Conservation (phyloP, 163 green algal genomes). For the Scenedesmus sp. region DNA sequence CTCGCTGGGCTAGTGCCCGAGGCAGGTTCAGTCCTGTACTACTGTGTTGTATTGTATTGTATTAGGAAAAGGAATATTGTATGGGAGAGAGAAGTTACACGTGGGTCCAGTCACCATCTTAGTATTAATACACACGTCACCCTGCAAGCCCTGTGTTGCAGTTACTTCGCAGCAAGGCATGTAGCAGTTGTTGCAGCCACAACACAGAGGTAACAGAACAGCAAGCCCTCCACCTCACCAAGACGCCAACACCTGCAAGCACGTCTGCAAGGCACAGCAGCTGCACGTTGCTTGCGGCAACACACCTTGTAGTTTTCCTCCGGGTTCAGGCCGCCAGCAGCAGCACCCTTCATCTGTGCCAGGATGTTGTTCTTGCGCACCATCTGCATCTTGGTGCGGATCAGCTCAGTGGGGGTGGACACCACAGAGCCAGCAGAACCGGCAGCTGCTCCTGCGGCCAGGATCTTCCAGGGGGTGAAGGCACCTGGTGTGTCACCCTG, state of each 20-base stretch:
- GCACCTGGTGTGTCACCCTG: slow-evolving; percentile 48
- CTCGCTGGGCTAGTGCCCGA: too few species aligned
- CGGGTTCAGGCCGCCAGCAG: slow-evolving; percentile 28
- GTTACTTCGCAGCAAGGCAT: too few species aligned
- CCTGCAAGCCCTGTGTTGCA: not conserved
- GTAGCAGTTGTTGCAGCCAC: too few species aligned
- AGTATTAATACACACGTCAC: too few species aligned
- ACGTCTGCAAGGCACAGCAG: not conserved
- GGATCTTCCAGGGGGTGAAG: slow-evolving; percentile 59
- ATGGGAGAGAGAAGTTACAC: too few species aligned
- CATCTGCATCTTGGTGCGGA: slow-evolving; percentile 72
- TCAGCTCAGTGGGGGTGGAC: slow-evolving; percentile 62
- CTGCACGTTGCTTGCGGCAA: not conserved
- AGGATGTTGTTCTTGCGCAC: slow-evolving; percentile 59
- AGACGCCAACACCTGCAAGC: not conserved
- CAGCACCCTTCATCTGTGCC: slow-evolving; percentile 59
- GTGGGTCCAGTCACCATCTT: too few species aligned
- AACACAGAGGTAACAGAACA: too few species aligned
- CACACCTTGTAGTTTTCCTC: slow-evolving; percentile 61
- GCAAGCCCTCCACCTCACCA: too few species aligned
- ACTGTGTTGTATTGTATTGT: too few species aligned
- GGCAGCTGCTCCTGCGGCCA: slow-evolving; percentile 58
- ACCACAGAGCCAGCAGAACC: slow-evolving; percentile 62
- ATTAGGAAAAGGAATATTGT: too few species aligned
- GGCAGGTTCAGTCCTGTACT: too few species aligned